Conservation (phyloP, 371 early-diverging fungal genomes). For the Mucor saturninus region DNA sequence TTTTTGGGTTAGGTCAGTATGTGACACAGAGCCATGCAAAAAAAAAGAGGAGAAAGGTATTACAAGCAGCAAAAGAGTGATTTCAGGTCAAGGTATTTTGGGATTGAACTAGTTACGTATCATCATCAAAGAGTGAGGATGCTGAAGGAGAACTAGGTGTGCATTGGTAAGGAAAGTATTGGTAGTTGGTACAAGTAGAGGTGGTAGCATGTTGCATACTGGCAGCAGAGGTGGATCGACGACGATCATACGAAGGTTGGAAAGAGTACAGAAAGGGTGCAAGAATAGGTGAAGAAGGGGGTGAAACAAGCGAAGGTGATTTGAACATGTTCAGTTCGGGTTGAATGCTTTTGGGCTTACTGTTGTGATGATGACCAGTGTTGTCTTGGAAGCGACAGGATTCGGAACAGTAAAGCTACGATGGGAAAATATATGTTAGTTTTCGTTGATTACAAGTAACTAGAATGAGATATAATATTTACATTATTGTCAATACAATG, state of each 20-base stretch:
- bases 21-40: no score
- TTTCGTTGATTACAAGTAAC: not conserved
- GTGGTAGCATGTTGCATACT: constrained; percentile 14
- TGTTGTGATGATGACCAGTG: not conserved
- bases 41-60: no score
- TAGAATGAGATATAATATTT: not conserved
- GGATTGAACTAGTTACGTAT: constrained; percentile 15
- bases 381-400: constrained; percentile 27
- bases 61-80: not conserved
- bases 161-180: constrained; percentile 22
- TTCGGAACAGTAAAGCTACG: constrained; percentile 29
- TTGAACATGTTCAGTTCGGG: constrained; percentile 10
- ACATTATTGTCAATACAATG: constrained; percentile 30
- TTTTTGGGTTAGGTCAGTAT: no score
- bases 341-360: not conserved
- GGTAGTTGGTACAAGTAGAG: constrained; percentile 11
- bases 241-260: constrained; percentile 18
- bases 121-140: constrained; percentile 25
- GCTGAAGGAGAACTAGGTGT: constrained; percentile 26
- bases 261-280: constrained; percentile 25
- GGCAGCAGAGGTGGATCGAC: constrained; percentile 16
- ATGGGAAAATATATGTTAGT: not conserved
- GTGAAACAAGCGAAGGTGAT: constrained; percentile 20
- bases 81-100: not conserved
- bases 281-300: constrained; percentile 24